Conservation (phyloP, 1,284 basidiomycete genomes). For the Butyriboletus regius region DNA sequence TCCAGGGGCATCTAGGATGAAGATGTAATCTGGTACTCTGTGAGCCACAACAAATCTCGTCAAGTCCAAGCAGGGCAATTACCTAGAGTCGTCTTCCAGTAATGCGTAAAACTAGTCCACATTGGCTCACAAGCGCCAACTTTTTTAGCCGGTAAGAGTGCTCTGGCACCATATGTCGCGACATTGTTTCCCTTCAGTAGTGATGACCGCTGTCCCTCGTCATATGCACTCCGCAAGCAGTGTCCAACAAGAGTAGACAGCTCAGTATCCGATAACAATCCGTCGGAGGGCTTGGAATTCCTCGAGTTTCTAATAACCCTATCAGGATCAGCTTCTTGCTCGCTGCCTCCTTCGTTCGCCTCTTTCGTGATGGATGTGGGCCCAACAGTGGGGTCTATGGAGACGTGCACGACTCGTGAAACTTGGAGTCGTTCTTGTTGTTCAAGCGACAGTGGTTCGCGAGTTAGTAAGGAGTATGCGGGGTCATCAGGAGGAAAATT, state of each 20-base stretch:
- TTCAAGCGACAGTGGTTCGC: conserved; percentile 46
- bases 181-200: conserved; percentile 20
- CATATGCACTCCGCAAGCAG: conserved; percentile 52
- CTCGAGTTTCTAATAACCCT: conserved; percentile 73
- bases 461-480: conserved; percentile 75
- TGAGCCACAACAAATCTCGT: conserved; percentile 6
- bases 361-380: conserved; percentile 27
- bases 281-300: conserved; percentile 54
- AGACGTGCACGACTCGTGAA: conserved; percentile 78
- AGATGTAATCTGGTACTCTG: conserved; percentile 70
- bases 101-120: conserved; percentile 74
- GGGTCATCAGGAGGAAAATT: conserved; percentile 85
- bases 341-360: conserved; percentile 42
- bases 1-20: conserved; percentile 49
- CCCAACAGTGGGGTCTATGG: conserved; percentile 62
- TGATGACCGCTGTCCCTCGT: conserved; percentile 42
- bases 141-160: conserved; percentile 35
- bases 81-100: conserved; percentile 78
- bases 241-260: conserved; percentile 49
- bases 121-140: conserved; percentile 63
- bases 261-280: conserved; percentile 61
- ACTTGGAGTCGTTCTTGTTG: conserved; percentile 50
- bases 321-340: conserved; percentile 54
- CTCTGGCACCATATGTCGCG: conserved; percentile 47
- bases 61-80: conserved; percentile 11